Conservation (phyloP, 805 yeast species). For the Allodekkera sacchari region DNA sequence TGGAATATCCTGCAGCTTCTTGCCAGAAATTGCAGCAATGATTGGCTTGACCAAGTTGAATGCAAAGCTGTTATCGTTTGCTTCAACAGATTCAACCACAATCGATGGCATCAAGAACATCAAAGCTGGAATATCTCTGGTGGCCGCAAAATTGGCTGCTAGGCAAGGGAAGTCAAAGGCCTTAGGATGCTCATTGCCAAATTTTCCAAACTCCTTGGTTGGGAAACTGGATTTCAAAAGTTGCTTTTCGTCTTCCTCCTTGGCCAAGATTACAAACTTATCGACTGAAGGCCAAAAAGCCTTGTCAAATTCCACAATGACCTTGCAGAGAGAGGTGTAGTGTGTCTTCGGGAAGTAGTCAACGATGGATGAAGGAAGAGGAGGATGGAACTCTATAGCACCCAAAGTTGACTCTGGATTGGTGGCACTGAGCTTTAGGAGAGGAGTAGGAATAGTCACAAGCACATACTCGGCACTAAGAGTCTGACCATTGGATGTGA, state of each 20-base stretch:
- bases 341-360: constrained; percentile 23
- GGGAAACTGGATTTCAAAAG: constrained; percentile 1
- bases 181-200: constrained; percentile 2
- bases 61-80: constrained; percentile 27
- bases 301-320: constrained; percentile 35
- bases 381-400: constrained; percentile 25
- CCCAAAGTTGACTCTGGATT: constrained; percentile 18
- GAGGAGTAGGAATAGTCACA: constrained; percentile 44
- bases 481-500: constrained; percentile 11
- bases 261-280: constrained; percentile 22
- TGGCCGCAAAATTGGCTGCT: constrained; percentile 18
- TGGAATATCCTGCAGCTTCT: constrained; percentile 14
- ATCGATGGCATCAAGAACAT: constrained; percentile 41
- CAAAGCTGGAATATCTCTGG: constrained; percentile 28
- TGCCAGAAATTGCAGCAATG: constrained; percentile 22
- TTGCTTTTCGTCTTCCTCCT: constrained; percentile 14
- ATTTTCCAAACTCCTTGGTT: constrained; percentile 1
- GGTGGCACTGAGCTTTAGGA: constrained; percentile 27
- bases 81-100: constrained; percentile 37
- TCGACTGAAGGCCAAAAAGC: constrained; percentile 34
- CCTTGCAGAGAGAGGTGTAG: constrained; percentile 34
- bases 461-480: constrained; percentile 28
- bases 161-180: constrained; percentile 24
- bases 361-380: constrained; percentile 26
- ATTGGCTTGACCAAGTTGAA: constrained; percentile 37